Evolutionary conservation across 371 early-diverging fungal genomes (phyloP).

Genomic region (Phascolomyces articulosus): DNA sequence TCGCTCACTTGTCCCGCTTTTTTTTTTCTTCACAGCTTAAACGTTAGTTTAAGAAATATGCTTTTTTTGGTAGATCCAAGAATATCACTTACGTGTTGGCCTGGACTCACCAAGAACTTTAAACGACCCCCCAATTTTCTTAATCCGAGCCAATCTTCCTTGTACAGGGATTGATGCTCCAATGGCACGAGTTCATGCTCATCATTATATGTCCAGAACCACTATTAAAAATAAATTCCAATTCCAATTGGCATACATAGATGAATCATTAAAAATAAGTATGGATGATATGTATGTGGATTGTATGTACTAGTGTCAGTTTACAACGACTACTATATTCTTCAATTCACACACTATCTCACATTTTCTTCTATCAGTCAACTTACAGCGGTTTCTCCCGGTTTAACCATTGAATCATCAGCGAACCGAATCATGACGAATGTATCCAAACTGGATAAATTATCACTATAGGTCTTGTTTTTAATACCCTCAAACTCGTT

Average conservation of each 20-base stretch:
- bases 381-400: slow-evolving; percentile 72
- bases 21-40: too few species aligned
- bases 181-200: slow-evolving; percentile 55
- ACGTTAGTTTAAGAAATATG: background rate
- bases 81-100: slow-evolving; percentile 68
- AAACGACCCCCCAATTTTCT: slow-evolving; percentile 54
- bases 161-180: slow-evolving; percentile 62
- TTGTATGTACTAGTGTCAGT: too few species aligned
- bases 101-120: slow-evolving; percentile 64
- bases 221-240: slow-evolving; percentile 35
- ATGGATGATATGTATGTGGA: too few species aligned
- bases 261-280: too few species aligned
- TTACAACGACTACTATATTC: too few species aligned
- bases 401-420: slow-evolving; percentile 81
- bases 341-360: too few species aligned
- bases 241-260: too few species aligned
- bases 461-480: slow-evolving; percentile 59
- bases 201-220: slow-evolving; percentile 75
- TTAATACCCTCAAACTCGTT: slow-evolving; percentile 61
- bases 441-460: slow-evolving; percentile 62
- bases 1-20: too few species aligned
- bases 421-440: slow-evolving; percentile 81
- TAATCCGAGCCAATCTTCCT: slow-evolving; percentile 76
- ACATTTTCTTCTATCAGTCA: background rate
- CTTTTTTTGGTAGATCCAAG: slow-evolving; percentile 3